A percentile compares a stretch with the other conserved stretches of the same genome.
phyloP scores from a whole-genome alignment of 2,329 filamentous ascomycete genomes.

The Leptodontidium sp. region DNA sequence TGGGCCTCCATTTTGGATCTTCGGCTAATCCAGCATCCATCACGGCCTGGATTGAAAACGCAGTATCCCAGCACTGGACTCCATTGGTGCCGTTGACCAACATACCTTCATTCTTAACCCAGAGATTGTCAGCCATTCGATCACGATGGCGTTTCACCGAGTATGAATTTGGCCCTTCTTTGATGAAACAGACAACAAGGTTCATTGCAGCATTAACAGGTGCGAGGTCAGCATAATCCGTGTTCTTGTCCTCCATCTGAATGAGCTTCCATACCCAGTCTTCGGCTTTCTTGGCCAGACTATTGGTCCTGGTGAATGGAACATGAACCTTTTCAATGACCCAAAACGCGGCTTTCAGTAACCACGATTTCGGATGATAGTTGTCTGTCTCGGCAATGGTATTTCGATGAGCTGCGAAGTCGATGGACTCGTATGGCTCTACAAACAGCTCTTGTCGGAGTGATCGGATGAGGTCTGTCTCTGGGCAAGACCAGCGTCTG shows the following conservation, averaged over 20 bases:
- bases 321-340: constrained; percentile 81
- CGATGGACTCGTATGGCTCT: constrained; percentile 78
- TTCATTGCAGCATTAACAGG: constrained; percentile 94
- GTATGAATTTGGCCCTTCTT: constrained; percentile 78
- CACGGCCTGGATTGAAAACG: constrained; percentile 85
- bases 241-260: constrained; percentile 92
- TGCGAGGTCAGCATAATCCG: constrained; percentile 83
- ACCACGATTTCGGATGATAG: constrained; percentile 89
- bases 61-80: constrained; percentile 97
- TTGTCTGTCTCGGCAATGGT: constrained; percentile 83
- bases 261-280: constrained; percentile 84
- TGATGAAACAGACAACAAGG: constrained; percentile 83
- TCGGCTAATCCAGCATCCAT: constrained; percentile 81
- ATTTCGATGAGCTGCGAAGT: constrained; percentile 82
- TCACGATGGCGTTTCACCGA: constrained; percentile 81
- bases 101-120: constrained; percentile 93
- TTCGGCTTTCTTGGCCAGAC: constrained; percentile 75
- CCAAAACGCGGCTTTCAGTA: constrained; percentile 83
- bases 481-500: constrained; percentile 78
- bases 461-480: constrained; percentile 75
- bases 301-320: constrained; percentile 74
- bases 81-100: constrained; percentile 96
- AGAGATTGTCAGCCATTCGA: constrained; percentile 84
- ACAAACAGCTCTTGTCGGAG: constrained; percentile 85
- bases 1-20: constrained; percentile 79